Evolutionary conservation across 139 green algal species (phyloP).

Genomic region (Chlorella vulgaris): DNA sequence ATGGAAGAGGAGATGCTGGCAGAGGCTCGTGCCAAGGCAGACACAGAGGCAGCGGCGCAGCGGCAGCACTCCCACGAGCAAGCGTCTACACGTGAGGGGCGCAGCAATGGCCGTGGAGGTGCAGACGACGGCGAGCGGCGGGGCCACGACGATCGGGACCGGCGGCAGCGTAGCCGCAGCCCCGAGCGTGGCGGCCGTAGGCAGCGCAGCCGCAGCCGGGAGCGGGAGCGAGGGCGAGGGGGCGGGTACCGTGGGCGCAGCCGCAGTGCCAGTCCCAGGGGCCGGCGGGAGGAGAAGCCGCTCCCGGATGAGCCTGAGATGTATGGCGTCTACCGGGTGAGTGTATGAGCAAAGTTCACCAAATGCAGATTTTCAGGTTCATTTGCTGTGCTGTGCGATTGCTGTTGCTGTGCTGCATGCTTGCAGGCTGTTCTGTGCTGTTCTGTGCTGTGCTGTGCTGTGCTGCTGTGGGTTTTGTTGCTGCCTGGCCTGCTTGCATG

Average conservation of each 20-base stretch:
- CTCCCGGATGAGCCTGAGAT: conserved; percentile 71
- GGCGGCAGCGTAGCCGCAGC: conserved; percentile 34
- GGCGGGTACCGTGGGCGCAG: conserved; percentile 2
- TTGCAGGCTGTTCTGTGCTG: too few relatives aligned
- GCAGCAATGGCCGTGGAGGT: background rate
- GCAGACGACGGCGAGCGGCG: background rate
- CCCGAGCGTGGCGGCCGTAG: conserved; percentile 19
- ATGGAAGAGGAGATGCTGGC: conserved; percentile 61
- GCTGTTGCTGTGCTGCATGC: background rate
- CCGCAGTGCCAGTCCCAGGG: conserved; percentile 26
- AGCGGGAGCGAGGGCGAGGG: conserved; percentile 23
- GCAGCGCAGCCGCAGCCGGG: conserved; percentile 33
- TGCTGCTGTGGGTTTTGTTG: too few relatives aligned
- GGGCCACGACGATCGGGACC: background rate
- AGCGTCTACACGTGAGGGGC: background rate
- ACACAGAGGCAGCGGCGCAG: conserved; percentile 11
- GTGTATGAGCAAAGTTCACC: background rate
- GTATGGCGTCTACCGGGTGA: conserved; percentile 73
- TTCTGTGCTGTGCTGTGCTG: too few relatives aligned
- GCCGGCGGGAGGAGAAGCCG: conserved; percentile 17
- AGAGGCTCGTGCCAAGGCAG: conserved; percentile 17
- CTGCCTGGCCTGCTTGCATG: too few relatives aligned
- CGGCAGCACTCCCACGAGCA: conserved; percentile 13
- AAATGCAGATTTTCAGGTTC: too few relatives aligned
- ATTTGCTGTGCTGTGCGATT: background rate